Conservation (phyloP, 1,139 yeast species). For the Hanseniaspora gamundiae region DNA sequence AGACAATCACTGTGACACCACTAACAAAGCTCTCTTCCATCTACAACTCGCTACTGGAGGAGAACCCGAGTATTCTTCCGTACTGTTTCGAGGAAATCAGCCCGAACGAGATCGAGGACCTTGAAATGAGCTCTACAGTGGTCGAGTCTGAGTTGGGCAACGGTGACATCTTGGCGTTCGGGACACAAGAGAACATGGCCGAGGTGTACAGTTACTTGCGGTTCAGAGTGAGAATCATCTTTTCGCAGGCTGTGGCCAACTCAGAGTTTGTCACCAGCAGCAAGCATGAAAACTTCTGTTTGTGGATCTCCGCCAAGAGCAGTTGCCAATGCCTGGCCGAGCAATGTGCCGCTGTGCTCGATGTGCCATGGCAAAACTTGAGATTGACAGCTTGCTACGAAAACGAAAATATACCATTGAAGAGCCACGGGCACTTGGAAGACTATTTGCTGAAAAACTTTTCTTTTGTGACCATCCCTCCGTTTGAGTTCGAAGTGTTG, state of each 20-base stretch:
- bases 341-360: conserved; percentile 41
- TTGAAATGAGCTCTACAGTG: conserved; percentile 28
- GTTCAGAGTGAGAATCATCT: conserved; percentile 50
- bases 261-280: conserved; percentile 12
- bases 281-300: conserved; percentile 30
- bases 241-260: conserved; percentile 19
- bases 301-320: conserved; percentile 60
- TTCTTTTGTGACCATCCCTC: conserved; percentile 34
- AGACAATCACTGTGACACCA: conserved; percentile 11
- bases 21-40: conserved; percentile 3
- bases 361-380: conserved; percentile 49
- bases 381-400: conserved; percentile 52
- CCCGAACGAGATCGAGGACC: conserved; percentile 43
- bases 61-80: neutral
- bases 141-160: conserved; percentile 54
- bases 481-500: conserved; percentile 64
- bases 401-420: conserved; percentile 36
- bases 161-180: conserved; percentile 71
- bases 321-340: conserved; percentile 48
- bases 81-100: conserved; percentile 39
- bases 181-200: conserved; percentile 30
- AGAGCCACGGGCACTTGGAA: conserved; percentile 24
- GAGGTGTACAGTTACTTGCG: conserved; percentile 54
- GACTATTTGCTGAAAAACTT: conserved; percentile 37
- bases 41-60: neutral